phyloP scores from a whole-genome alignment of 2,329 filamentous ascomycete genomes.

The Ceratocystis alfenasii region DNA sequence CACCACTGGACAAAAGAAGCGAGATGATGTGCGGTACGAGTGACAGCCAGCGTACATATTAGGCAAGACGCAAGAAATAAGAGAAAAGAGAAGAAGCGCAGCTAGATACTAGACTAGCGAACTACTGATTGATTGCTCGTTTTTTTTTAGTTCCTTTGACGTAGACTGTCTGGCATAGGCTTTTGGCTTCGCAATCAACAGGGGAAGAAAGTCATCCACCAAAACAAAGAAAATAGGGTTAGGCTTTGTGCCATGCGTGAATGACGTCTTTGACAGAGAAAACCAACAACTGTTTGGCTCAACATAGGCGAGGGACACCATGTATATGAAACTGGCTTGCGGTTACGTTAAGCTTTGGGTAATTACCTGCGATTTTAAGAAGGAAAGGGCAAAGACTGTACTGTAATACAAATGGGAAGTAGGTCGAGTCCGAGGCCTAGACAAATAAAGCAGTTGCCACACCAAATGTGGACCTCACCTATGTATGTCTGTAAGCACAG shows the following conservation, averaged over 20 bases:
- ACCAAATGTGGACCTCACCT: too few species aligned
- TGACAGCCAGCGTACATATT: not conserved
- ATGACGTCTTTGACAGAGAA: not conserved
- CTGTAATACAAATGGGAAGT: not conserved
- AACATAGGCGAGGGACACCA: not conserved
- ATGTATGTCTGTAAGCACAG: not conserved
- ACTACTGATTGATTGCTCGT: not conserved
- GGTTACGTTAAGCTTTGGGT: not conserved
- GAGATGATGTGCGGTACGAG: not conserved
- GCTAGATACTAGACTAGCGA: not conserved
- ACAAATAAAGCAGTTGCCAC: not conserved
- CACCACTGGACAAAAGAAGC: not conserved
- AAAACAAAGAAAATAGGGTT: not conserved
- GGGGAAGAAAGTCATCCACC: too few species aligned
- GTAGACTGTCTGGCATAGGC: too few species aligned
- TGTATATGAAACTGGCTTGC: not conserved
- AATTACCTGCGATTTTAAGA: not conserved
- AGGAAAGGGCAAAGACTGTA: not conserved
- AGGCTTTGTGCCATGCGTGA: not conserved
- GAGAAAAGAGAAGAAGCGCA: not conserved
- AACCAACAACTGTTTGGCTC: not conserved
- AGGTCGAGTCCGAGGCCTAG: not conserved
- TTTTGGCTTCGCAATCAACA: too few species aligned
- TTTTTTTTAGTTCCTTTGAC: not conserved
- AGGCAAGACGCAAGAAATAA: not conserved